phyloP scores from a whole-genome alignment of 139 green algal genomes.

The Coelastrella sp. region DNA sequence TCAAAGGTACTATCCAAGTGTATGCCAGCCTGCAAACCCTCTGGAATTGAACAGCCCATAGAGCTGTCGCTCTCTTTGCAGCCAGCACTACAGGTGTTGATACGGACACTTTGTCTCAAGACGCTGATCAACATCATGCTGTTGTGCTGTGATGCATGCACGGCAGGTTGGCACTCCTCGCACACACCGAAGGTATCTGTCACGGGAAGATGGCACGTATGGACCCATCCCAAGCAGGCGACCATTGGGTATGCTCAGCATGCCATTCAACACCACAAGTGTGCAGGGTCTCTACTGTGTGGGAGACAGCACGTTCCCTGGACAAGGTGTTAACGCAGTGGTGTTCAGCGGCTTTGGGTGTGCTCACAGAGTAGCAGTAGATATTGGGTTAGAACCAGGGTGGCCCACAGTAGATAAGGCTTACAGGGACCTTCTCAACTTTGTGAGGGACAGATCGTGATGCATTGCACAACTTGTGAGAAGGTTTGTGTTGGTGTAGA shows the following conservation, averaged over 20 bases:
- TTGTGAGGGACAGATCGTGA: slow-evolving; percentile 41
- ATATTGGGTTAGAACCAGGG: slow-evolving; percentile 79
- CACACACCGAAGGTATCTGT: slow-evolving; percentile 94
- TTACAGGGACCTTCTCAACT: slow-evolving; percentile 70
- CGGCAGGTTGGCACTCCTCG: slow-evolving; percentile 89
- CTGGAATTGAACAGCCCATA: no score
- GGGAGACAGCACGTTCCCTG: slow-evolving; percentile 95
- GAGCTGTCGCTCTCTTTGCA: no score
- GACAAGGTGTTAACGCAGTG: slow-evolving; percentile 94
- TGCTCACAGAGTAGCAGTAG: slow-evolving; percentile 89
- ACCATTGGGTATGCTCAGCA: slow-evolving; percentile 93
- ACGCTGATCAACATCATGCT: background rate
- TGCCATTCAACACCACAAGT: slow-evolving; percentile 94
- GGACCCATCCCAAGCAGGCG: slow-evolving; percentile 88
- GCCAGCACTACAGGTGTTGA: background rate
- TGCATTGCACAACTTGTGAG: background rate
- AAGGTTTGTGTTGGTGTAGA: background rate
- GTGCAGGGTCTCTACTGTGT: slow-evolving; percentile 93
- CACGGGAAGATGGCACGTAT: slow-evolving; percentile 91
- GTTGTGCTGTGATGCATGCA: background rate
- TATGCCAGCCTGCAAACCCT: no score
- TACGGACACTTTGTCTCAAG: no score
- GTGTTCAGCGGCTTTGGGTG: slow-evolving; percentile 96
- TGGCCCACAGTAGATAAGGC: slow-evolving; percentile 75
- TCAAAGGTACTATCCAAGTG: no score